phyloP scores from a whole-genome alignment of 164 flowering plant genomes.

The Magnolia officinalis region DNA sequence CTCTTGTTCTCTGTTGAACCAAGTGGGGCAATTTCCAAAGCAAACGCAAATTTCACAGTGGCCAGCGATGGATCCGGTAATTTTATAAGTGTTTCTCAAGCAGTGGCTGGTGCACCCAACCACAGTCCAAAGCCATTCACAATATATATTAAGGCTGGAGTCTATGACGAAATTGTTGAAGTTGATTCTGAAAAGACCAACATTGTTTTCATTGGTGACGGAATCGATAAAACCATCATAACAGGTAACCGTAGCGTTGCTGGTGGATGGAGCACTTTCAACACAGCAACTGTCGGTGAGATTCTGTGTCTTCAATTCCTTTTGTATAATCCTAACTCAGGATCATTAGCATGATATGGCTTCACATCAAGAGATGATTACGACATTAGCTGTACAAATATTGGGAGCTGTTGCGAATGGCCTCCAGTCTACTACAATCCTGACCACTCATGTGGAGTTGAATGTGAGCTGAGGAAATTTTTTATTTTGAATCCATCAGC shows the following conservation, averaged over 20 bases:
- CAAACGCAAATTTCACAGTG: constrained; percentile 4
- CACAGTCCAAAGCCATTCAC: constrained; percentile 4
- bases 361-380: too few relatives aligned
- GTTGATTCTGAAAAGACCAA: constrained; percentile 11
- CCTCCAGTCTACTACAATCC: too few relatives aligned
- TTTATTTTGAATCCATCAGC: too few relatives aligned
- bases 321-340: too few relatives aligned
- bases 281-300: constrained; percentile 8
- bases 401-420: too few relatives aligned
- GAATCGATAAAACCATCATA: constrained; percentile 16
- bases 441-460: too few relatives aligned
- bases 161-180: constrained; percentile 13
- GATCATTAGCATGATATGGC: too few relatives aligned
- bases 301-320: too few relatives aligned
- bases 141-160: constrained; percentile 18
- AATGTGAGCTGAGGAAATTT: too few relatives aligned
- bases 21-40: neutral
- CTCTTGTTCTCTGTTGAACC: too few relatives aligned
- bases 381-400: too few relatives aligned
- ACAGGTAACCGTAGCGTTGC: constrained; percentile 12
- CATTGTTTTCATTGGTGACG: constrained; percentile 26
- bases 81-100: constrained; percentile 14
- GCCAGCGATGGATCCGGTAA: constrained; percentile 22
- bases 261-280: constrained; percentile 4
- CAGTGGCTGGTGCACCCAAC: constrained; percentile 15